Base-by-base conservation (phyloP, 441 rosid species). In the California macrophylla region DNA sequence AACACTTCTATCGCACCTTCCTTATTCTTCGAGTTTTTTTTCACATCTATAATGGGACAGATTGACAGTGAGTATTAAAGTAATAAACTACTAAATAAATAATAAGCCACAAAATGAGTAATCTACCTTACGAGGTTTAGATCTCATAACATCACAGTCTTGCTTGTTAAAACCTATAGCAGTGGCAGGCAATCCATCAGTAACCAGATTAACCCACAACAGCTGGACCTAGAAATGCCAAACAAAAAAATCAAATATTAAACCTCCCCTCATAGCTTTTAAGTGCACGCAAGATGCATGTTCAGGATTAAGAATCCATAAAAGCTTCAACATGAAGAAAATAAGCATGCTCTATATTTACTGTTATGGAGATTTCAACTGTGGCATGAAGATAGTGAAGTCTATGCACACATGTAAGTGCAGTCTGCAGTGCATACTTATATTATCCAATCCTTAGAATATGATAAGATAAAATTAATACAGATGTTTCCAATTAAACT, bases 171-270 rank as follows among this genome's bases (percentile, higher is more conserved):
- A 92, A 69, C 98, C 98, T 83, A 94, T 94, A 77, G 99, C 99
- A 76, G 98, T 92, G 80, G 99, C 99, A 78, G 99, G 99, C 85
- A 94, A 81, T 66, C 99, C 99, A 86, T 94, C 99, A 16, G 98
- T 94, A 34, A 94, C 99, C 85, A 94, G 82, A 83, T 94, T 94
- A 76, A 94, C 99, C 99, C 99, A 94, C 56, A 94, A 83, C 75
- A 94, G 88, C 80, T 94, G 99, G 82, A 94, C 99, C 98, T 94
- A 82, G 65, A 81, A 63, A 69, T 45, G 47, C 65, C 8, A 68
- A 71, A 70, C 54, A 66, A 66, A 5, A 65, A 66, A 5, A 65
- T 66, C 63, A 69, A 30, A 61, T 69, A 34, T 28, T 24, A 34
- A 66, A 70, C 63, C 28, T 56, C 63, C 8, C 29, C 63, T 56